Evolutionary conservation across 169 alveolate genomes (phyloP).

Genomic region (Plasmodium fragile): DNA sequence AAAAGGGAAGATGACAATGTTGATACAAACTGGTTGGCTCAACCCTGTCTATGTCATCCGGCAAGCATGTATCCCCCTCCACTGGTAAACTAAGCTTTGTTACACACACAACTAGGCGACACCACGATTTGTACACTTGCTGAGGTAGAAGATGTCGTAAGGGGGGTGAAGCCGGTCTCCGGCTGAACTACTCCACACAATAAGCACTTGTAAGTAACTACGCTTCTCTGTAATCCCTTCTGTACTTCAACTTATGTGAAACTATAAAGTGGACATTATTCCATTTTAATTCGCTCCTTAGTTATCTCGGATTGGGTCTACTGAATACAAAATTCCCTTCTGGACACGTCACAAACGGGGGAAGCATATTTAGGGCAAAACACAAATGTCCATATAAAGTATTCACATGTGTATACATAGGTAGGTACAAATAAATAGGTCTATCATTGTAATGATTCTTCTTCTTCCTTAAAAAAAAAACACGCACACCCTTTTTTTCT

Average conservation of each 20-base stretch:
- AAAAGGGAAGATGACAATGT: background rate
- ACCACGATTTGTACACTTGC: background rate
- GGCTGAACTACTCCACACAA: background rate
- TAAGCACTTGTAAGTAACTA: background rate
- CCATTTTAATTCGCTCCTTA: background rate
- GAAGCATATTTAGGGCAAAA: background rate
- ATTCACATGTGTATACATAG: background rate
- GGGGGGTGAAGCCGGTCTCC: background rate
- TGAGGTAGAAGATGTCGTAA: background rate
- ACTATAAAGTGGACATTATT: background rate
- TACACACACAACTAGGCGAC: background rate
- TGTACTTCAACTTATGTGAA: background rate
- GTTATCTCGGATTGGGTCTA: background rate
- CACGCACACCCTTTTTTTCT: background rate
- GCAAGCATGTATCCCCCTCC: background rate
- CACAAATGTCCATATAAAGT: background rate
- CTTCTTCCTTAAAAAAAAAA: background rate
- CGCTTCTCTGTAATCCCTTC: background rate
- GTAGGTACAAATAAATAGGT: background rate
- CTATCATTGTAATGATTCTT: background rate
- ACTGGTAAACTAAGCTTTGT: background rate
- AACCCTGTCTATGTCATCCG: background rate
- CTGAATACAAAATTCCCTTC: background rate
- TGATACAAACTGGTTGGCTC: background rate
- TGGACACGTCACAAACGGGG: background rate